Conservation (phyloP, 257 asterid species). For the Marsdenia floribunda region DNA sequence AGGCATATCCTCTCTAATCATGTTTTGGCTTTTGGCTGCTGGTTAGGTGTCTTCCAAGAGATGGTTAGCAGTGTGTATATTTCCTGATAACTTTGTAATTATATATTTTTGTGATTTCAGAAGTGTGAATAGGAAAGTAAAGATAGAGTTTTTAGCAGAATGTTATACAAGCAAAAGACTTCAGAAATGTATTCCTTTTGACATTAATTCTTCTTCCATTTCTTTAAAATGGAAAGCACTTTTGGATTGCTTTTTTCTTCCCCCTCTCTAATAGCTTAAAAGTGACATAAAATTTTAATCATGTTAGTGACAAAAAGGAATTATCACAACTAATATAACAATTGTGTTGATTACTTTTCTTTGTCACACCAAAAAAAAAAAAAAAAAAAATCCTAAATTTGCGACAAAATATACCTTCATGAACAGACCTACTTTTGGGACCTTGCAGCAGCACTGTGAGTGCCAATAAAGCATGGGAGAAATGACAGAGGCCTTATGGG, state of each 20-base stretch:
- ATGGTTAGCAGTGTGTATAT: neutral
- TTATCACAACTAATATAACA: no score
- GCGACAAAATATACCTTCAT: no score
- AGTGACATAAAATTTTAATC: neutral
- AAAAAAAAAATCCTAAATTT: no score
- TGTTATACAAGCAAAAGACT: neutral
- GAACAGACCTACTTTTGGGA: no score
- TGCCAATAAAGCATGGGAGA: no score
- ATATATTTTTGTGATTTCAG: conserved; percentile 14
- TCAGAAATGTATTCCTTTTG: neutral
- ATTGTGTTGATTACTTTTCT: no score
- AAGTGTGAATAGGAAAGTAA: conserved; percentile 15
- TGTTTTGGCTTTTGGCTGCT: conserved; percentile 55
- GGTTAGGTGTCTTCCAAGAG: conserved; percentile 24
- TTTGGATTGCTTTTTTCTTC: neutral
- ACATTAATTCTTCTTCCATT: neutral
- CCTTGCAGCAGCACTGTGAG: no score
- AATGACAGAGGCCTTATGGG: no score
- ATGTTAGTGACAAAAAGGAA: no score
- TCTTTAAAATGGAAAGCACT: neutral
- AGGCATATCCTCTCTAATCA: conserved; percentile 35
- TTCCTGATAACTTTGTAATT: neutral
- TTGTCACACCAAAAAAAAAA: no score
- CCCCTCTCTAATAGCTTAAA: neutral
- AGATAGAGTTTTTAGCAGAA: neutral